Base-by-base conservation (phyloP, 257 asterid genomes). In the Agastache rugosa region DNA sequence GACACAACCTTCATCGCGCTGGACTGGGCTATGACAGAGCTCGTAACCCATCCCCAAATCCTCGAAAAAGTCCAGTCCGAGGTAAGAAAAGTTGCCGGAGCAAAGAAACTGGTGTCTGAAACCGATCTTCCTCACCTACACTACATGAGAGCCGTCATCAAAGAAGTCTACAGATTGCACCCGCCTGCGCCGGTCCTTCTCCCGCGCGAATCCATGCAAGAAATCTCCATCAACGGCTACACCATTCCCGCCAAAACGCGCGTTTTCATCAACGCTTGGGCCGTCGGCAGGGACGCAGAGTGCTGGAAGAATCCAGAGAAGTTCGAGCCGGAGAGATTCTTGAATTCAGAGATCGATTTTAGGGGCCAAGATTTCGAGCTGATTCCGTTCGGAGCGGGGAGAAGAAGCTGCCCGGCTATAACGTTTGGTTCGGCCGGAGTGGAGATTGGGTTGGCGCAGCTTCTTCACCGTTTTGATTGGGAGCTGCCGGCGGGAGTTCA, bases 21-120 rank as follows among this genome's bases (percentile, higher is more conserved):
- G 34, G 90, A 87, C 50, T 89, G 96, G 93, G 85, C 78, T 53
- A 81, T 87, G 93, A 83, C 91, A 31, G 96, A 86, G 78, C 81
- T 89, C 2, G 41, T 87, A 7, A 77, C 55, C 45, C 79, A 89
- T 58, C 90, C 90, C 7, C 50, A 64, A 53, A 73, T 71, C n/a
- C 81, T 83, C 50, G 17, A 73, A 75, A 87, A 60, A 68, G 84
- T 72, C 41, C 88, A 87, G 20, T 71, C 86, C 0, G 96, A 85
- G 78, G 80, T 87, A 29, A 75, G 89, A 77, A 75, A 63, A 0
- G 39, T 83, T 11, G 83, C 83, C 0, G 85, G 90, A 45, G 81
- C 63, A 8, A 80, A 68, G 48, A 72, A 59, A 77, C 12, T 42
- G 0, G 87, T 87, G 16, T 69, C 84, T 0, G 91, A 87, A 63